These are phyloP conservation scores for Gossypium davidsonii DNA, from an alignment of 441 rosid species.

Conservation along the genomic window DNA sequence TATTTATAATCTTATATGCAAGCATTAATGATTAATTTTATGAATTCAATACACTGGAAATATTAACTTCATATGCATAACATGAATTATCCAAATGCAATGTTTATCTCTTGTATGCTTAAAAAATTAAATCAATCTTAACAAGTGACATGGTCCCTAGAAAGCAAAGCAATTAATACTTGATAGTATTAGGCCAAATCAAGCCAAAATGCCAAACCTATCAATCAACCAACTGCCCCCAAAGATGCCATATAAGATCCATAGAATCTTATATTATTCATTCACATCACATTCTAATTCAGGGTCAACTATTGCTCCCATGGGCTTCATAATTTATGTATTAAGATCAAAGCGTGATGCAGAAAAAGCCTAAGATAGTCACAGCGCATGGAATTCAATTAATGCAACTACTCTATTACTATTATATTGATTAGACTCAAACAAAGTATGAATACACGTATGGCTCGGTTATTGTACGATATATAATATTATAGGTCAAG, in stretches of 20 bases:
- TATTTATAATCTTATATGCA: background rate
- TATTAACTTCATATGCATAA: background rate
- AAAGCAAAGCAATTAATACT: background rate
- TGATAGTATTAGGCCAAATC: background rate
- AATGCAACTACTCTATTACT: background rate
- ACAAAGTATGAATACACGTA: background rate
- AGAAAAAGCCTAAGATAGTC: background rate
- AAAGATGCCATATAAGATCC: background rate
- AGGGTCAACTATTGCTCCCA: background rate
- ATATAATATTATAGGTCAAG: background rate
- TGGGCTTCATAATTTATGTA: background rate
- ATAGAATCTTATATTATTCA: background rate
- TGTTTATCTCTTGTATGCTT: too few relatives aligned
- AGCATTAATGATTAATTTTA: background rate
- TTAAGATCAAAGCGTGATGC: background rate
- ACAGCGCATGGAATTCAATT: background rate
- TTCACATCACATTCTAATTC: background rate
- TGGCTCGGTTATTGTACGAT: too few relatives aligned
- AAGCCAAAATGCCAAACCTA: background rate
- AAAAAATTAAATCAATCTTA: too few relatives aligned
- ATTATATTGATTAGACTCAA: background rate
- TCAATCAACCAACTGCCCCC: background rate
- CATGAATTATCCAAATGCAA: background rate
- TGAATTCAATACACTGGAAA: background rate
- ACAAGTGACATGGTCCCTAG: too few relatives aligned